A percentile compares a stretch with the other conserved stretches of the same genome.
These are phyloP conservation scores for Solanum chilense DNA, from an alignment of 257 asterid genomes.

Conservation along the genomic window DNA sequence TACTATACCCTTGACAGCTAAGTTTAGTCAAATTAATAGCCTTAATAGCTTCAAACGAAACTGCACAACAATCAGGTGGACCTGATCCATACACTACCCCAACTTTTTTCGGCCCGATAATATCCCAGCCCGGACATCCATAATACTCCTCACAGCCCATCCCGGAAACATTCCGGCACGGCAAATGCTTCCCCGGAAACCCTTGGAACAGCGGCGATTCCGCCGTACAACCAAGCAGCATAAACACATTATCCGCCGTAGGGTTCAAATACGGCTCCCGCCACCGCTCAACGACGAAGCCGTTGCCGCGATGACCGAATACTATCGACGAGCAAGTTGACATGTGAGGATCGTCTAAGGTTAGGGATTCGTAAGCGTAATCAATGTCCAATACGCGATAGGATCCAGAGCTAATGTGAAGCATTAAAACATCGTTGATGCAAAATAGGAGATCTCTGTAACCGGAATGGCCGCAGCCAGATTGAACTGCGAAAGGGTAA, in stretches of 20 bases:
- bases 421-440: constrained; percentile 77
- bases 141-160: constrained; percentile 87
- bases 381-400: constrained; percentile 83
- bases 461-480: constrained; percentile 87
- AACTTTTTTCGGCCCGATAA: constrained; percentile 26
- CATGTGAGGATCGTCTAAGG: constrained; percentile 87
- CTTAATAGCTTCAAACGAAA: constrained; percentile 39
- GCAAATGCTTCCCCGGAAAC: constrained; percentile 53
- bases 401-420: constrained; percentile 81
- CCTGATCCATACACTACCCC: constrained; percentile 52
- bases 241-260: constrained; percentile 62
- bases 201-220: constrained; percentile 63
- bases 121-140: constrained; percentile 77
- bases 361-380: constrained; percentile 63
- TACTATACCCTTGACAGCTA: constrained; percentile 87
- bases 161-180: constrained; percentile 76
- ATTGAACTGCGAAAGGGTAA: constrained; percentile 62
- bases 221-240: constrained; percentile 73
- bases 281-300: constrained; percentile 76
- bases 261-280: constrained; percentile 58
- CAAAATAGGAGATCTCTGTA: constrained; percentile 77
- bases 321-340: constrained; percentile 62
- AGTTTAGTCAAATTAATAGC: constrained; percentile 68
- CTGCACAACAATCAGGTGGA: constrained; percentile 76
- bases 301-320: constrained; percentile 77